phyloP scores from a whole-genome alignment of 306 rosid genomes.

The Inga laurina region DNA sequence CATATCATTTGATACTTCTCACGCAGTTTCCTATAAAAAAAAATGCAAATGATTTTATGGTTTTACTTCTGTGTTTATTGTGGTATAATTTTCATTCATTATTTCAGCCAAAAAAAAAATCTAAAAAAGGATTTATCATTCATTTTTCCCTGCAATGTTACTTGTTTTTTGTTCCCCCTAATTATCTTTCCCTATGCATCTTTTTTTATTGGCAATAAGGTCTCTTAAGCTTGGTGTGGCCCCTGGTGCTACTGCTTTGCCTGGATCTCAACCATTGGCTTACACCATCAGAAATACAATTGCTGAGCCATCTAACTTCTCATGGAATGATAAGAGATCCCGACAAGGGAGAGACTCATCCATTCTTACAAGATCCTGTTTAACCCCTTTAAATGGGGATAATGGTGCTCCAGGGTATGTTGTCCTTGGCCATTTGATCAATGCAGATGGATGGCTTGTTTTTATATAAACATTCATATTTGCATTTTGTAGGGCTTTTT shows the following conservation, averaged over 20 bases:
- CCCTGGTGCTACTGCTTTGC: slow-evolving; percentile 56
- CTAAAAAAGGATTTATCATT: background rate
- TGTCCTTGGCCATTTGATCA: slow-evolving; percentile 24
- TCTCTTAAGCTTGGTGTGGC: slow-evolving; percentile 88
- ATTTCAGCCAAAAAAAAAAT: background rate
- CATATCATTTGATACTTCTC: background rate
- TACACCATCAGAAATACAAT: slow-evolving; percentile 58
- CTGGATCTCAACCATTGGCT: slow-evolving; percentile 72
- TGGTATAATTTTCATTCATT: background rate
- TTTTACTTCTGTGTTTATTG: slow-evolving; percentile 4
- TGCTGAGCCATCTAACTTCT: slow-evolving; percentile 73
- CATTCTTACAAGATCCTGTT: slow-evolving; percentile 76
- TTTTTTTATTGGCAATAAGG: slow-evolving; percentile 46
- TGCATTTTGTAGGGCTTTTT: slow-evolving; percentile 52
- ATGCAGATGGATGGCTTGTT: slow-evolving; percentile 1
- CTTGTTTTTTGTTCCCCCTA: background rate
- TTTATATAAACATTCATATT: slow-evolving; percentile 22
- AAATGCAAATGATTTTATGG: slow-evolving; percentile 6
- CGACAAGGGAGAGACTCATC: slow-evolving; percentile 88
- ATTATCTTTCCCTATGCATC: background rate
- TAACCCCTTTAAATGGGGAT: slow-evolving; percentile 67
- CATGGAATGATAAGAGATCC: slow-evolving; percentile 89
- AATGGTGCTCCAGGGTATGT: slow-evolving; percentile 74
- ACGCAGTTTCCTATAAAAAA: background rate
- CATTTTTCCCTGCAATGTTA: slow-evolving; percentile 1